Percentiles rank a stretch among this genome's conserved stretches.
Evolutionary conservation across 176 grass and related monocot species (phyloP).

Genomic region (Zea mays): Zm-B73-REFERENCE-NAM-5.0 NC_050102.1:153742001-153742500

Average conservation of each 20-base stretch:
- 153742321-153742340: constrained; percentile 22
- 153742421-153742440: constrained; percentile 44
- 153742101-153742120: constrained; percentile 45
- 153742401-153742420: constrained; percentile 9
- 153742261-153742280: constrained; percentile 28
- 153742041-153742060: constrained; percentile 42
- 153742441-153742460: constrained; percentile 32
- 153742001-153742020: constrained; percentile 58
- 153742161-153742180: constrained; percentile 59
- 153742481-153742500: constrained; percentile 20
- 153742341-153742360: background rate
- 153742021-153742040: constrained; percentile 50
- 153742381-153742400: background rate
- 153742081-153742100: constrained; percentile 23
- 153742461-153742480: constrained; percentile 32
- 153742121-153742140: constrained; percentile 45
- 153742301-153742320: constrained; percentile 1
- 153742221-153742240: constrained; percentile 37
- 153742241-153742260: constrained; percentile 1
- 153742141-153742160: constrained; percentile 38
- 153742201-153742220: constrained; percentile 41
- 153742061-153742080: constrained; percentile 45
- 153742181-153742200: constrained; percentile 67
- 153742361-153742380: constrained; percentile 10
- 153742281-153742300: constrained; percentile 34